Conservation (phyloP, 176 grass and related monocot genomes). For the Bolboschoenus planiculmis region DNA sequence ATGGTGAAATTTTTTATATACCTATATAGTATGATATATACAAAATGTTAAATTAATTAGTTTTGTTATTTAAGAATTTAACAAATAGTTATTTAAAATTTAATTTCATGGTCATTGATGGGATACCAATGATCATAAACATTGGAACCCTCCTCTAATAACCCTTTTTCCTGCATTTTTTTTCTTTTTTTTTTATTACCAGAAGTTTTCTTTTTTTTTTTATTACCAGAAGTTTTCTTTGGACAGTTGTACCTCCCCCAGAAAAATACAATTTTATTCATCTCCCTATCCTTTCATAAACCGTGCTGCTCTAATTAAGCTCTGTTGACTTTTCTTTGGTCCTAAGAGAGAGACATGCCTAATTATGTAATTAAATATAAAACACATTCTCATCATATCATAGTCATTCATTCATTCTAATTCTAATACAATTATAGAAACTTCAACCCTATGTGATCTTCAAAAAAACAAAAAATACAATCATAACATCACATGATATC, state of each 20-base stretch:
- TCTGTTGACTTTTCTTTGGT: not conserved
- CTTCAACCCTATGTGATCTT: not conserved
- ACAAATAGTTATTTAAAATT: too few species aligned
- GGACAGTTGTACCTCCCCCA: not conserved
- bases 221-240: not conserved
- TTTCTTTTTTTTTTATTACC: not conserved
- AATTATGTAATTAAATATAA: not conserved
- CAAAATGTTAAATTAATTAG: too few species aligned
- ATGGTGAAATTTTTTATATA: too few species aligned
- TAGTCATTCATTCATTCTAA: not conserved
- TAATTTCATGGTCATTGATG: too few species aligned
- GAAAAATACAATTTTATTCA: not conserved
- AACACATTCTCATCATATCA: not conserved
- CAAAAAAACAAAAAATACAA: not conserved
- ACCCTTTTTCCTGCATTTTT: too few species aligned
- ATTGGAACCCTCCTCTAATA: too few species aligned
- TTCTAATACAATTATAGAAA: not conserved
- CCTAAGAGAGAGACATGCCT: not conserved
- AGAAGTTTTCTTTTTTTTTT: not conserved
- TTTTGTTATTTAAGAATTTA: too few species aligned
- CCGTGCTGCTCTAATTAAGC: too few species aligned
- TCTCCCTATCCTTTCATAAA: too few species aligned
- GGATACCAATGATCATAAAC: too few species aligned
- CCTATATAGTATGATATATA: too few species aligned
- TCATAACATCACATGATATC: not conserved